Base-by-base conservation (phyloP, 768 basidiomycete species). In the Tulasnella sp. region DNA sequence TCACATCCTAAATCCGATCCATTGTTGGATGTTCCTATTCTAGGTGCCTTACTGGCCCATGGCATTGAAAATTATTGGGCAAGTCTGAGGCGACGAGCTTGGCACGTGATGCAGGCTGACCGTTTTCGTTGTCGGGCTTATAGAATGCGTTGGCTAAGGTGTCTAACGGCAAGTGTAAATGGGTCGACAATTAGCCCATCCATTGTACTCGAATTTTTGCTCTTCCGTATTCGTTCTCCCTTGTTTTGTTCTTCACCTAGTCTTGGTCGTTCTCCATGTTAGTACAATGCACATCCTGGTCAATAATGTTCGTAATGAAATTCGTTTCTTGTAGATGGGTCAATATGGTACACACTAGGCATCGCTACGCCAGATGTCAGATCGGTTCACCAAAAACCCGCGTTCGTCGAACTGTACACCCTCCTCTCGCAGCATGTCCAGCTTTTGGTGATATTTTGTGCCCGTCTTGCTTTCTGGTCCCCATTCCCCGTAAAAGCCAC, bases 401-500 rank as follows among this genome's bases (percentile, higher is more conserved):
- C 70, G 71, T 6, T 63, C 49, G 42, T 73, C 72, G 57, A 83
- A 80, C 6, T 29, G 36, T 2, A 83, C 75, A 0, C 79, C 80
- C 65, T 84, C 82, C 48, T 66, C 62, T n/a, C 63, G 66, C 7
- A 83, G 68, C 34, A 82, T 65, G 31, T 70, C 68, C 21, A 78
- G 57, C 64, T 84, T 84, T 57, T 70, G 68, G 46, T 72, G 66
- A 70, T 31, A 75, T 72, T 45, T 42, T 29, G 43, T 59, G 37
- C 39, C 58, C 25, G 56, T 46, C 48, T 71, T 72, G 56, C 69
- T 64, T n/a, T 69, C 66, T 29, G 68, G 71, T 3, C 74, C 76
- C 78, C 80, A 81, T 66, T 82, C 78, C 15, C 81, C 82, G 37
- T 67, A 70, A 64, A 79, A 84, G 0, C 83, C 83, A 2, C 82